Evolutionary conservation across 2,329 filamentous ascomycete species (phyloP).

Genomic region (Fusarium sp.): DNA sequence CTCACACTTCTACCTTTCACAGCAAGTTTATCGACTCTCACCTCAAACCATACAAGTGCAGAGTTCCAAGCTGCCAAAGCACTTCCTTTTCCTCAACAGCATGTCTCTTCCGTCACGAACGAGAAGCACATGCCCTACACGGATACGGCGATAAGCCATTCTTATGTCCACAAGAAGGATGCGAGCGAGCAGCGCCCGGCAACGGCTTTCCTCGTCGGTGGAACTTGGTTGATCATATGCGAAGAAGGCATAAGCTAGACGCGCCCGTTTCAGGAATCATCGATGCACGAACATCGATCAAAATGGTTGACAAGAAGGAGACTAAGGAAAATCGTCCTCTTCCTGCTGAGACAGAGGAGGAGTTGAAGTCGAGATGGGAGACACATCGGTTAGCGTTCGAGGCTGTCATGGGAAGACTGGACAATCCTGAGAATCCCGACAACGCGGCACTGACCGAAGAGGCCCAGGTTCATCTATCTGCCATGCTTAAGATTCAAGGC

Average conservation of each 20-base stretch:
- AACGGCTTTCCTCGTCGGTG: conserved; percentile 93
- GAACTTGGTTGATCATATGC: conserved; percentile 66
- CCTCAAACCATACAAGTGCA: conserved; percentile 94
- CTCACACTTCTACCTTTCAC: conserved; percentile 10
- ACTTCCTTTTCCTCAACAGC: conserved; percentile 93
- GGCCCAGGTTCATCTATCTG: not conserved
- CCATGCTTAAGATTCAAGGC: not conserved
- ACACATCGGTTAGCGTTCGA: not conserved
- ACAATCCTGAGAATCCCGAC: not conserved
- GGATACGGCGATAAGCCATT: conserved; percentile 92
- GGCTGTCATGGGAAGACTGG: not conserved
- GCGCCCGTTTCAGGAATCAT: not conserved
- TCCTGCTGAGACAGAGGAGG: not conserved
- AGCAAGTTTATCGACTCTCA: conserved; percentile 98
- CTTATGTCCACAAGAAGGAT: conserved; percentile 84
- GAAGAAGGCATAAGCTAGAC: not conserved
- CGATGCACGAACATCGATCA: not conserved
- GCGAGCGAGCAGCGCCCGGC: conserved; percentile 78
- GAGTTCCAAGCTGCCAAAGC: conserved; percentile 79
- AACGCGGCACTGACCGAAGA: not conserved
- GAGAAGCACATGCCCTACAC: conserved; percentile 93
- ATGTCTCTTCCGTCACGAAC: conserved; percentile 90
- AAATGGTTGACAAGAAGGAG: not conserved
- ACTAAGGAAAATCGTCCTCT: not conserved
- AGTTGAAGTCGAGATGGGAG: not conserved